These are phyloP conservation scores for Phytophthora agathidicida DNA, from an alignment of 352 stramenopile genomes.

Conservation along the genomic window DNA sequence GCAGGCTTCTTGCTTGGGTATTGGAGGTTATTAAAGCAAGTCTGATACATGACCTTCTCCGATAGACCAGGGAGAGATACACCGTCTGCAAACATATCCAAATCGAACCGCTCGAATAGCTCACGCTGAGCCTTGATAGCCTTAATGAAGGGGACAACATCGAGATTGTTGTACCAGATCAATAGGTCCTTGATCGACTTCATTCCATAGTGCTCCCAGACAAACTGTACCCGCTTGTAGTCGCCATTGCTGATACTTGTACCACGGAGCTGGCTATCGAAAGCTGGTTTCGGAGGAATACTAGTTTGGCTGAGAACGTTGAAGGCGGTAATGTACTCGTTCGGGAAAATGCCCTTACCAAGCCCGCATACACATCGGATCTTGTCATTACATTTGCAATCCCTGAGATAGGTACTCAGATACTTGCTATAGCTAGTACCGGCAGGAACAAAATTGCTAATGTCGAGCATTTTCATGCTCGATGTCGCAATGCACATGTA, in stretches of 20 bases:
- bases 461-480: conserved; percentile 38
- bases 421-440: conserved; percentile 40
- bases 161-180: conserved; percentile 33
- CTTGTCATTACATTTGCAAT: too few relatives aligned
- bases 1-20: not conserved
- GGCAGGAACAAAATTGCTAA: conserved; percentile 36
- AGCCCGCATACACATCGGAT: too few relatives aligned
- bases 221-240: conserved; percentile 35
- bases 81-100: conserved; percentile 39
- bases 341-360: too few relatives aligned
- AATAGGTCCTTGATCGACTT: conserved; percentile 43
- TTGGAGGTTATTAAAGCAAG: conserved; percentile 10
- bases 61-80: conserved; percentile 18
- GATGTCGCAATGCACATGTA: conserved; percentile 30
- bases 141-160: conserved; percentile 5
- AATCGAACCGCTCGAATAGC: conserved; percentile 23
- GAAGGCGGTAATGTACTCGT: conserved; percentile 45
- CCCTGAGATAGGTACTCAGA: too few relatives aligned
- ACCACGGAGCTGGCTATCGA: conserved; percentile 12
- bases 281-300: conserved; percentile 27
- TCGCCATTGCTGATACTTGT: conserved; percentile 28
- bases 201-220: conserved; percentile 43
- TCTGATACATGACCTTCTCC: conserved; percentile 40
- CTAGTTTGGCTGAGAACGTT: conserved; percentile 27
- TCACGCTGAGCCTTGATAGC: conserved; percentile 23